Percentiles rank a stretch among this genome's conserved stretches.
Conservation (phyloP, 306 rosid species). For the Macrotyloma uniflorum region DNA sequence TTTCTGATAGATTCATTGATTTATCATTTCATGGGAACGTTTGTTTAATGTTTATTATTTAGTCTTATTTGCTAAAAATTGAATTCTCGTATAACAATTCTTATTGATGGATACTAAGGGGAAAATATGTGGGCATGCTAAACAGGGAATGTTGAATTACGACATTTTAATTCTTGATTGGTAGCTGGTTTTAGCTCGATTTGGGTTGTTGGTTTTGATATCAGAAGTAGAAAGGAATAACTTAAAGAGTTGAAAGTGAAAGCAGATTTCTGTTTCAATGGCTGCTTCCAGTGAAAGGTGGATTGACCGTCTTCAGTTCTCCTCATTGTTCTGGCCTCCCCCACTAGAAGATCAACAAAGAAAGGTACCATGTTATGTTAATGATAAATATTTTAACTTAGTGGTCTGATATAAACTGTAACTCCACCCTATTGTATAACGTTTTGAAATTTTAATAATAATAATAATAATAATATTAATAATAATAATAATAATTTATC, state of each 20-base stretch:
- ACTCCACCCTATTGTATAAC: not conserved
- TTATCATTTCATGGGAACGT: not conserved
- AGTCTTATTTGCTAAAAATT: not conserved
- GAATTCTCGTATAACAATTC: not conserved
- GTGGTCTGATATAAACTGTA: not conserved
- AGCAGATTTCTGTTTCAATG: constrained; percentile 7
- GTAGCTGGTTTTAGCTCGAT: constrained; percentile 50
- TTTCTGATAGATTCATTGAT: constrained; percentile 18
- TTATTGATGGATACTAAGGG: not conserved
- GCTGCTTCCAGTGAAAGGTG: constrained; percentile 48
- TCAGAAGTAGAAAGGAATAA: constrained; percentile 23
- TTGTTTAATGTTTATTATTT: not conserved
- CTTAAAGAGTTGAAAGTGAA: not conserved
- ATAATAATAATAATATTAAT: not conserved
- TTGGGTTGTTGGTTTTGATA: constrained; percentile 24
- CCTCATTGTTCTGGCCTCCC: constrained; percentile 80
- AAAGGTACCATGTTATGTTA: constrained; percentile 48
- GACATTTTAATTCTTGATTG: constrained; percentile 63
- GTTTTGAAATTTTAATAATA: not conserved
- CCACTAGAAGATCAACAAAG: constrained; percentile 61
- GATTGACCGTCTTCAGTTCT: constrained; percentile 65
- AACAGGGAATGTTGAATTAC: constrained; percentile 62
- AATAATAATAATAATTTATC: not conserved
- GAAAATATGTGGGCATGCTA: constrained; percentile 29
- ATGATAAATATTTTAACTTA: not conserved